Base-by-base conservation (phyloP, 768 basidiomycete species). In the Mycena pura region DNA sequence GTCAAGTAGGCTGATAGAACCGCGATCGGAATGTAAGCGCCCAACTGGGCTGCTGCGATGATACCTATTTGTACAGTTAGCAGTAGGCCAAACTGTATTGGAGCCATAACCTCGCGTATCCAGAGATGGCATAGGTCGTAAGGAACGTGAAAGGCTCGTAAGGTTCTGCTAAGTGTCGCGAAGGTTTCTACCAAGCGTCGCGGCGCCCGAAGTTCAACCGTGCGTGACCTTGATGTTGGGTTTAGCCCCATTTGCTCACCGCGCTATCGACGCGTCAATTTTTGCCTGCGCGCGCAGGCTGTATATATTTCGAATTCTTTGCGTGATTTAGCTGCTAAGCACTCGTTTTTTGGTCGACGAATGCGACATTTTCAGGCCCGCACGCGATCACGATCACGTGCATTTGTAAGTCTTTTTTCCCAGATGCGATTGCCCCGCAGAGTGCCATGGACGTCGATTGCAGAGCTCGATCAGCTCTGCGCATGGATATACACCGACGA, bases 381-480 rank as follows among this genome's bases (percentile, higher is more conserved):
- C 13, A 17, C 9, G 28, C 9, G 11, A 36, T 13, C 17, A 31
- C 28, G 36, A 3, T 40, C 39, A 32, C 44, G 41, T 27, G 38
- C 50, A 49, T 55, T 53, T 31, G 57, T 49, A 43, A 62, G 45
- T 46, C 57, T 49, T 64, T 66, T 68, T 57, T 24, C 7, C 17
- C 19, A 24, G 55, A 91, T 92, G 91, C 80, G 83, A 62, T 82
- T 92, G 21, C 94, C 93, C 56, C 85, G 90, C 50, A 84, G 93
- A 29, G 89, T 92, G 0, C 91, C 93, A 5, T 96, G 94, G 93
- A 74, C 86, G 14, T 81, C 83, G 32, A 71, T 86, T 8, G 67
- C 74, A 31, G 93, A 95, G 69, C 78, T 95, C 6, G 91, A 93
- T 56, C 83, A 91, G 65, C 76, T 93, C 11, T 92, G 87, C 73